Percentiles rank a stretch among this genome's conserved stretches.
These are phyloP conservation scores for Leishmania mexicana DNA, from an alignment of 208 protist species.

Conservation along the genomic window DNA sequence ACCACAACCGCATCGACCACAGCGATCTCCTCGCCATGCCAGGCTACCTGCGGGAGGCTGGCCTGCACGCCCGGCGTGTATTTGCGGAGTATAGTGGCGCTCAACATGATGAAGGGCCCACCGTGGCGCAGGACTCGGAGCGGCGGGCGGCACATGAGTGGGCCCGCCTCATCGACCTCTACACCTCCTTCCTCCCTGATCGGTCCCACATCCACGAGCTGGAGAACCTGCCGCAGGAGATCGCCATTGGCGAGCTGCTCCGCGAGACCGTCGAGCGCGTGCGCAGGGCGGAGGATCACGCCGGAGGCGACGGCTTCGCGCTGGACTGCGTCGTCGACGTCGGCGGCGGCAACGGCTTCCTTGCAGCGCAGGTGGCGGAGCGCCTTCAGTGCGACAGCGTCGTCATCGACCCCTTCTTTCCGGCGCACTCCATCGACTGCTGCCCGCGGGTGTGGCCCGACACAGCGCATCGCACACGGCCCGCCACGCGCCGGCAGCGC, in stretches of 20 bases:
- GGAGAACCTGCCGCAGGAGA: constrained; percentile 85
- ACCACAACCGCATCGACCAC: constrained; percentile 10
- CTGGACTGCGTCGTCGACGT: constrained; percentile 72
- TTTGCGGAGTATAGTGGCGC: not conserved
- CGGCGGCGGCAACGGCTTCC: constrained; percentile 81
- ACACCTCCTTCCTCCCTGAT: constrained; percentile 70
- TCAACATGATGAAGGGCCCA: not conserved
- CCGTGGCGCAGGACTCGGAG: not conserved
- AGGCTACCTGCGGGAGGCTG: constrained; percentile 25
- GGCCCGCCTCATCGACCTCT: constrained; percentile 56
- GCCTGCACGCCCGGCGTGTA: constrained; percentile 14
- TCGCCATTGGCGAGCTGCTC: constrained; percentile 75
- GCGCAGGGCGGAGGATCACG: not conserved
- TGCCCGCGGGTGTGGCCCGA: constrained; percentile 60
- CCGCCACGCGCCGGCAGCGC: constrained; percentile 30
- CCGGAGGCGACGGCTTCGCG: constrained; percentile 12
- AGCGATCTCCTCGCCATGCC: constrained; percentile 13
- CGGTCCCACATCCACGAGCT: constrained; percentile 81
- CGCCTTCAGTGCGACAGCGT: constrained; percentile 59
- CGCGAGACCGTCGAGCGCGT: constrained; percentile 18
- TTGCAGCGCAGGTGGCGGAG: constrained; percentile 70
- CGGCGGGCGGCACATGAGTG: constrained; percentile 22
- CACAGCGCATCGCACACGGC: constrained; percentile 36
- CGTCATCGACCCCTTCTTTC: constrained; percentile 77
- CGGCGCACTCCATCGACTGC: constrained; percentile 75